These are phyloP conservation scores for Trypanosoma congolense DNA, from an alignment of 208 protist species.

Conservation along the genomic window DNA sequence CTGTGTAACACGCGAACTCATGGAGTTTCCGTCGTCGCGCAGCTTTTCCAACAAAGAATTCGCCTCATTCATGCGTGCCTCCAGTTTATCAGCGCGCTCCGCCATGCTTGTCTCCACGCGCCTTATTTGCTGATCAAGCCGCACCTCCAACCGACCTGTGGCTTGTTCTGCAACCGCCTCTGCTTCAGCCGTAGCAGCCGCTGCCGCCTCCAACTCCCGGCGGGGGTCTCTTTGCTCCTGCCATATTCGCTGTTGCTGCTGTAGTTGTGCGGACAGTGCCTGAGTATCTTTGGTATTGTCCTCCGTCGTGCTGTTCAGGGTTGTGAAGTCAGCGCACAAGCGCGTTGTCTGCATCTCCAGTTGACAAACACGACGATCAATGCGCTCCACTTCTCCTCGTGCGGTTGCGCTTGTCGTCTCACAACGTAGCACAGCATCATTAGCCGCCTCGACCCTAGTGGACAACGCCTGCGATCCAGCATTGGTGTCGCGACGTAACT, in stretches of 20 bases:
- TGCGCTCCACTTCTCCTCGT: constrained; percentile 53
- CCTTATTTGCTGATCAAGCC: constrained; percentile 9
- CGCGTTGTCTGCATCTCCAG: constrained; percentile 25
- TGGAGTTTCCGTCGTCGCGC: background rate
- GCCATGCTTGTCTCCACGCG: constrained; percentile 10
- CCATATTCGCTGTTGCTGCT: constrained; percentile 29
- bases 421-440: constrained; percentile 37
- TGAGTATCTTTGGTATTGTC: constrained; percentile 33
- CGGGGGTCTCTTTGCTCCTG: constrained; percentile 30
- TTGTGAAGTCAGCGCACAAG: constrained; percentile 20
- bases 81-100: constrained; percentile 9
- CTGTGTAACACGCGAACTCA: background rate
- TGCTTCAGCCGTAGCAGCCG: background rate
- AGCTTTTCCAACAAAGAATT: background rate
- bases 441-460: constrained; percentile 41
- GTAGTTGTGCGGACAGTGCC: constrained; percentile 24
- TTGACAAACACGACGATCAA: constrained; percentile 50
- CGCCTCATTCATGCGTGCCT: constrained; percentile 8
- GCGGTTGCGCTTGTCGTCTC: constrained; percentile 49
- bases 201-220: constrained; percentile 1
- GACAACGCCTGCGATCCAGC: constrained; percentile 33
- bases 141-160: constrained; percentile 14
- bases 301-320: constrained; percentile 21
- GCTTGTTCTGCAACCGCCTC: constrained; percentile 2
- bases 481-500: constrained; percentile 23